A percentile compares a stretch with the other conserved stretches of the same genome.
These are phyloP conservation scores for Fusarium sarcochroum DNA, from an alignment of 2,329 filamentous ascomycete species.

Conservation along the genomic window DNA sequence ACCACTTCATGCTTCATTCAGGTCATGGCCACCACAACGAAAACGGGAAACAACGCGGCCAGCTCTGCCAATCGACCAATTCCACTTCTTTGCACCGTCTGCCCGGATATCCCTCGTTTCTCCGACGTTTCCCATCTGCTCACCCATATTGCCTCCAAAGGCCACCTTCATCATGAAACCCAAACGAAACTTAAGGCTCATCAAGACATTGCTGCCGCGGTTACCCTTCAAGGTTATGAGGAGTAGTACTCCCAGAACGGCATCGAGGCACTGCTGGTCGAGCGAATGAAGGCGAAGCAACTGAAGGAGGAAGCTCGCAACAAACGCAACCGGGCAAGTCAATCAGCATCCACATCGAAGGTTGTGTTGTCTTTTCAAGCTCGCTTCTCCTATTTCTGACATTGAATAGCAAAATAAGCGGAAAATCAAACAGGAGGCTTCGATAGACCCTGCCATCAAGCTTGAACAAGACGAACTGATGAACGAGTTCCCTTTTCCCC, in stretches of 20 bases:
- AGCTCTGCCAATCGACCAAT: slow-evolving; percentile 59
- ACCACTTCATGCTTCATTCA: slow-evolving; percentile 41
- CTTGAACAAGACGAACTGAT: slow-evolving; percentile 48
- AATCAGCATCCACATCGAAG: slow-evolving; percentile 41
- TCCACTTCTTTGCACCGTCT: slow-evolving; percentile 85
- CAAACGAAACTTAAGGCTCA: slow-evolving; percentile 81
- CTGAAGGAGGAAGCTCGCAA: slow-evolving; percentile 72
- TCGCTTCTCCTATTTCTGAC: slow-evolving; percentile 18
- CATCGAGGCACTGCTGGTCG: slow-evolving; percentile 80
- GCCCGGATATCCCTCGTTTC: slow-evolving; percentile 83
- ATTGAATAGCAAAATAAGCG: slow-evolving; percentile 48
- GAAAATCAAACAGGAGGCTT: slow-evolving; percentile 47
- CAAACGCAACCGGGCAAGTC: slow-evolving; percentile 56
- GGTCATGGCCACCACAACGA: slow-evolving; percentile 56
- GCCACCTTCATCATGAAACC: slow-evolving; percentile 88
- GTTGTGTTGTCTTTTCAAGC: slow-evolving; percentile 16
- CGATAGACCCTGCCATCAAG: slow-evolving; percentile 45
- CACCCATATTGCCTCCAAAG: slow-evolving; percentile 92
- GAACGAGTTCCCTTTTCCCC: slow-evolving; percentile 48
- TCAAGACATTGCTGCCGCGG: slow-evolving; percentile 74
- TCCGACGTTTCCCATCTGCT: slow-evolving; percentile 93
- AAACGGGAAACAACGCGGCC: slow-evolving; percentile 37
- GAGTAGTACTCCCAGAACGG: slow-evolving; percentile 81
- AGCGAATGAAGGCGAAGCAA: slow-evolving; percentile 83
- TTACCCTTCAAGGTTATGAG: slow-evolving; percentile 77